Evolutionary conservation across 257 asterid species (phyloP).

Genomic region (Salvia miltiorrhiza): DNA sequence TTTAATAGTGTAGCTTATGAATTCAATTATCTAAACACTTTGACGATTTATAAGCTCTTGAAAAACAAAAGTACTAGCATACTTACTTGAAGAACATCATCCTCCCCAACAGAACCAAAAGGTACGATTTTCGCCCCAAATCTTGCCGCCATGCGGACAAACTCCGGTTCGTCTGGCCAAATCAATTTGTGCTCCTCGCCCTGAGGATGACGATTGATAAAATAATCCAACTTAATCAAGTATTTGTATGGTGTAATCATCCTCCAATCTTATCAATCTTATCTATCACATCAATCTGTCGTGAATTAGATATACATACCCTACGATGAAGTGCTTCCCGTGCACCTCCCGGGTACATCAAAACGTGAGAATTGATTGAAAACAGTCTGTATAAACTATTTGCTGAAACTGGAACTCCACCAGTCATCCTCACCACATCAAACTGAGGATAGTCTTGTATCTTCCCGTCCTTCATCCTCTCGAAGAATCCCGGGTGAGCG

Average conservation of each 20-base stretch:
- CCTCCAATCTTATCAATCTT: no score
- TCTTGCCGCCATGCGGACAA: conserved; percentile 20
- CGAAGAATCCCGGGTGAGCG: conserved; percentile 8
- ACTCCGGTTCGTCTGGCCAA: conserved; percentile 22
- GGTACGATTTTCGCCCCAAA: conserved; percentile 24
- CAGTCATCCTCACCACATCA: background rate
- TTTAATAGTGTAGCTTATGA: no score
- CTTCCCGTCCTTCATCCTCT: background rate
- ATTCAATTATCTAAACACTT: no score
- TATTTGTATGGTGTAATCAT: no score
- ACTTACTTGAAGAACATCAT: conserved; percentile 19
- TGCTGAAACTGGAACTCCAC: conserved; percentile 16
- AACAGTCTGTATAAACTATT: conserved; percentile 9
- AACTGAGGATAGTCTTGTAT: background rate
- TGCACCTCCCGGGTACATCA: conserved; percentile 20
- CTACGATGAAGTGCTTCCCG: conserved; percentile 15
- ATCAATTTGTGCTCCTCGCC: conserved; percentile 12
- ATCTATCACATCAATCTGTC: no score
- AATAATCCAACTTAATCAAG: no score
- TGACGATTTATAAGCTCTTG: no score
- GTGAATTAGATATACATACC: conserved; percentile 12
- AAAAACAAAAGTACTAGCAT: background rate
- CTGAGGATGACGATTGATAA: background rate
- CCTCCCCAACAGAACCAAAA: conserved; percentile 22
- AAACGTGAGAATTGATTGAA: conserved; percentile 13